phyloP scores from a whole-genome alignment of 495 filamentous ascomycete genomes.

The Terfezia claveryi region DNA sequence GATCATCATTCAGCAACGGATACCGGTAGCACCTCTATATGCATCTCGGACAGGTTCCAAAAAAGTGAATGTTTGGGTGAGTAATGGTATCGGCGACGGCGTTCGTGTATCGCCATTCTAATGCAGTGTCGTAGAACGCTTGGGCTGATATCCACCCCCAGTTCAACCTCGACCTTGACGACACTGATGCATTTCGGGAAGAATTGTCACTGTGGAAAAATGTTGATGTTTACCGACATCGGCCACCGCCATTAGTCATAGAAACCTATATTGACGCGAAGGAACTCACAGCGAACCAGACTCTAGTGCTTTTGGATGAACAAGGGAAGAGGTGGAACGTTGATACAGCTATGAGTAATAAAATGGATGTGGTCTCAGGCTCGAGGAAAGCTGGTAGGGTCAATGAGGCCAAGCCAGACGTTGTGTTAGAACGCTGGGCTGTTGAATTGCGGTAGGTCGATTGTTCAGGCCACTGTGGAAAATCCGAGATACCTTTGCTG shows the following conservation, averaged over 20 bases:
- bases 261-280: constrained; percentile 75
- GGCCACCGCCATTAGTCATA: constrained; percentile 68
- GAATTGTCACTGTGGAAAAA: constrained; percentile 58
- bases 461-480: neutral
- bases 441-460: constrained; percentile 39
- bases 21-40: constrained; percentile 39
- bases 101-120: constrained; percentile 1
- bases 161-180: constrained; percentile 90
- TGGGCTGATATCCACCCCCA: constrained; percentile 18
- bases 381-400: neutral
- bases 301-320: constrained; percentile 66
- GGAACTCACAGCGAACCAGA: constrained; percentile 63
- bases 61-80: constrained; percentile 83
- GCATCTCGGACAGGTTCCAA: constrained; percentile 34
- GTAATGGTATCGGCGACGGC: constrained; percentile 20
- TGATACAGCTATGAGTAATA: constrained; percentile 50
- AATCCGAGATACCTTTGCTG: neutral
- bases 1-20: constrained; percentile 59
- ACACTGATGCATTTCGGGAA: constrained; percentile 65
- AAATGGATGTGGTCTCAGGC: constrained; percentile 8
- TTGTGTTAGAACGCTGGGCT: constrained; percentile 79
- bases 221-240: constrained; percentile 51
- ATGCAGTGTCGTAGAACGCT: neutral
- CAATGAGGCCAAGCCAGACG: constrained; percentile 27
- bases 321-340: constrained; percentile 86